Base-by-base conservation (phyloP, 805 yeast genomes). In the Saturnispora ahearnii region DNA sequence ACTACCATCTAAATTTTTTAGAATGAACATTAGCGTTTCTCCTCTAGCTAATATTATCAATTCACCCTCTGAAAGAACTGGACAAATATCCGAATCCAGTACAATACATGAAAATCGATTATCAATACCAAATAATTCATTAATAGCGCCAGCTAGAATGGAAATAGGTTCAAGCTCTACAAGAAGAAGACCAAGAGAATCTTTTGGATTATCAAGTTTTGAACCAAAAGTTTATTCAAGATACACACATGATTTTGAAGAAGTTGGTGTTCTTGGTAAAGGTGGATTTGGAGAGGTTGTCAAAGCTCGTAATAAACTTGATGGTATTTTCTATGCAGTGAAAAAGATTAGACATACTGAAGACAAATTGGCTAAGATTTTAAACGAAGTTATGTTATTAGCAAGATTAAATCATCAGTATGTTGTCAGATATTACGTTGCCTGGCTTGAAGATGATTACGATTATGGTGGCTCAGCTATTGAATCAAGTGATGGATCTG, bases 251-350 rank as follows among this genome's bases (percentile, higher is more conserved):
- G 99, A 93, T 62, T 93, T 95, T 65, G 99, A 93, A 64, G 99
- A 93, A 62, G 85, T 88, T 41, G 93, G 91, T 0, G 79, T 83
- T 21, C 68, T 93, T 8, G 99, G 99, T 2, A 80, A 82, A 57
- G 99, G 99, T 37, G 99, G 95, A 0, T 93, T 85, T 67, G 99
- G 99, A 5, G 97, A 93, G 64, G 99, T 93, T 8, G 96, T 93
- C n/a, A 90, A 91, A 60, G 98, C 93, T 0, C 73, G 99, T 53
- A 91, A 90, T 63, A 78, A 90, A 51, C 76, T 93, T 55, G 99
- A 93, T 62, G 98, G 99, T 21, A 76, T 96, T 13, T 87, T 86
- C 57, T 93, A 93, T 64, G 99, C 99, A 0, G 81, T 93, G 52
- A 93, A 93, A 64, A 91, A 90, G 58, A 85, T 93, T 45, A 79